Evolutionary conservation across 257 asterid genomes (phyloP), one percentile per base, ranked within the genome.

Genomic region (Solanum rostratum): DNA sequence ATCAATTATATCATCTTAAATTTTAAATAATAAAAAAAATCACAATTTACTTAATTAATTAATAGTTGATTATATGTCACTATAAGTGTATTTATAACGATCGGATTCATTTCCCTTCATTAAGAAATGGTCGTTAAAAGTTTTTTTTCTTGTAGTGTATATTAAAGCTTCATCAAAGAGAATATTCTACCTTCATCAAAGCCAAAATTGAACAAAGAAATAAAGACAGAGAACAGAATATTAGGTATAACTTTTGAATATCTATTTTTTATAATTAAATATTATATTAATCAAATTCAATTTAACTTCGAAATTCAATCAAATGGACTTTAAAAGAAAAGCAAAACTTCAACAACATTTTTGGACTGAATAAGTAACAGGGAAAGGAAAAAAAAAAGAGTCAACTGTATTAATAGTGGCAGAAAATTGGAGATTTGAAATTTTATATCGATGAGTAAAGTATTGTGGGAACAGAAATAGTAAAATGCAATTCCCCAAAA

Each of bases 401-500:
- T 30, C 49, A 68, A 37, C 50, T 9, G 22, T 10, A 16, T 66
- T 33, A 69, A 37, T 69, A 68, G 49, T 69, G 49, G 9, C 13
- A 65, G n/a, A 29, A 65, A 65, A 29, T 19, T 13, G 14, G 9
- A 68, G 16, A 68, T 68, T 68, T 68, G 50, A 68, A 68, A 37
- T 16, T 16, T 15, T 8, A 66, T 65, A 15, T 65, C 6, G 2
- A 65, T 1, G 14, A 15, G 7, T 66, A 15, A 15, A 66, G 5
- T 66, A 68, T 33, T 33, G n/a, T 68, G 78, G 78, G 27, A 66
- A 33, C 76, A 33, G 24, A 33, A 16, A n/a, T 71, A 2, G 81
- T 8, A 45, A 46, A 81, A 70, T 85, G 88, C 87, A 73, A 74
- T 84, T 87, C 84, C 89, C 89, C 39, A 87, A 82, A 83, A 74